Base-by-base conservation (phyloP, 495 filamentous ascomycete species). In the Bathelium albidoporum region DNA sequence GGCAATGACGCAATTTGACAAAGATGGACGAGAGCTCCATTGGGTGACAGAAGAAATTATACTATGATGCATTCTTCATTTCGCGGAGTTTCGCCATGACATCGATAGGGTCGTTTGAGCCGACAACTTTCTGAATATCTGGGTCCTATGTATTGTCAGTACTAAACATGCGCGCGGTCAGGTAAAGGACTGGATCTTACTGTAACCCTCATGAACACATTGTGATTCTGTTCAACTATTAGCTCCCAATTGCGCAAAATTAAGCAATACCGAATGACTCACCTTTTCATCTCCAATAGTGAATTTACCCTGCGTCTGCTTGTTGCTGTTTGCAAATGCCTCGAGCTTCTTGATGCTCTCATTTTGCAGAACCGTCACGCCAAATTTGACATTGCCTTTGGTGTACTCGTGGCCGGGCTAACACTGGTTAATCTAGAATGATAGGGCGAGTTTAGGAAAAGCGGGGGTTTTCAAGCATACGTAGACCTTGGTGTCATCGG, bases 211-310 rank as follows among this genome's bases (percentile, higher is more conserved):
- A 98, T 97, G 69, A 98, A 98, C 2, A 97, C 91, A 72, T 98
- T 98, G 73, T 97, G 92, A 73, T 90, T 75, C 92, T 95, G 70
- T 1, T 24, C 11, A 18, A 16, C 62, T 29, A 36, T 59, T 64
- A 32, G 49, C 36, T 24, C 60, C 61, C 61, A 59, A 32, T 36
- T 53, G 24, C 22, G 28, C 11, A 28, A 2, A 28, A 18, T 36
- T 43, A 22, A 55, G 28, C n/a, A 14, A 11, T 58, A 32, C 32
- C 1, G 63, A 26, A 58, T 1, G n/a, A 75, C 67, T 75, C n/a
- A 91, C 90, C 87, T 98, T 98, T 75, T 98, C 94, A 73, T 98
- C 91, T 0, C 89, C 91, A 74, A 98, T 97, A 0, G 94, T 98
- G 68, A 95, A 97, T 72, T 90, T 91, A 26, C 94, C 94, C 76